These are phyloP conservation scores for Aquanectria penicillioides DNA, from an alignment of 2,329 filamentous ascomycete genomes.

Conservation along the genomic window DNA sequence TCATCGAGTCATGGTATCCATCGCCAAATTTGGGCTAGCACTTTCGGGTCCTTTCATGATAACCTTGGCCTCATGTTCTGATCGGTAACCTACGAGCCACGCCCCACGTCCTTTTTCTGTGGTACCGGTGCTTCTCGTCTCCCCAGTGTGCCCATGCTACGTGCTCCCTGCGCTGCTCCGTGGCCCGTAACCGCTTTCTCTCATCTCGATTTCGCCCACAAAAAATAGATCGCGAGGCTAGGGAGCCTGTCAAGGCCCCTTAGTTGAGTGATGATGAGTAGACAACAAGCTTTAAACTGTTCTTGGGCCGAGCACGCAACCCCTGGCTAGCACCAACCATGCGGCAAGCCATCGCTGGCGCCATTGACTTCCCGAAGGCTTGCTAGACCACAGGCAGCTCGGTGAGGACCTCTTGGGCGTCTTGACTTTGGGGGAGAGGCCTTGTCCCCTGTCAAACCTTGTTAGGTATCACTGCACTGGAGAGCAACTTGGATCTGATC, in stretches of 20 bases:
- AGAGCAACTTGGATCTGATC: background rate
- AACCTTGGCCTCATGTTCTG: background rate
- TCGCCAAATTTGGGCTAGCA: conserved; percentile 1
- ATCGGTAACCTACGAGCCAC: background rate
- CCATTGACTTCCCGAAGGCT: conserved; percentile 4
- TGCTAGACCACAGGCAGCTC: background rate
- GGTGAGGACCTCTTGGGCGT: background rate
- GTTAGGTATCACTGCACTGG: background rate
- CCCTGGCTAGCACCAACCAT: conserved; percentile 2
- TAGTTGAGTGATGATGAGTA: background rate
- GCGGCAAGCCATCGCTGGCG: conserved; percentile 4
- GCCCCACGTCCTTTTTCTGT: background rate
- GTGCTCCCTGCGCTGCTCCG: conserved; percentile 1
- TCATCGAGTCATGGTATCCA: conserved; percentile 1
- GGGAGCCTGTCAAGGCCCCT: background rate
- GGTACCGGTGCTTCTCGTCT: background rate
- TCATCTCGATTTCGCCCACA: conserved; percentile 9
- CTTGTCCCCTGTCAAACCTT: conserved; percentile 6
- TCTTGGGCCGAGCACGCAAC: background rate
- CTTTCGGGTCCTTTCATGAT: background rate
- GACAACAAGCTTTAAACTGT: conserved; percentile 23
- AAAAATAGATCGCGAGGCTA: background rate
- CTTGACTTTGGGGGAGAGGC: background rate
- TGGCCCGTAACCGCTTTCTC: background rate
- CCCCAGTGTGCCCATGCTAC: background rate